Conservation (phyloP, 495 filamentous ascomycete genomes). For the Elasticomyces elasticus region DNA sequence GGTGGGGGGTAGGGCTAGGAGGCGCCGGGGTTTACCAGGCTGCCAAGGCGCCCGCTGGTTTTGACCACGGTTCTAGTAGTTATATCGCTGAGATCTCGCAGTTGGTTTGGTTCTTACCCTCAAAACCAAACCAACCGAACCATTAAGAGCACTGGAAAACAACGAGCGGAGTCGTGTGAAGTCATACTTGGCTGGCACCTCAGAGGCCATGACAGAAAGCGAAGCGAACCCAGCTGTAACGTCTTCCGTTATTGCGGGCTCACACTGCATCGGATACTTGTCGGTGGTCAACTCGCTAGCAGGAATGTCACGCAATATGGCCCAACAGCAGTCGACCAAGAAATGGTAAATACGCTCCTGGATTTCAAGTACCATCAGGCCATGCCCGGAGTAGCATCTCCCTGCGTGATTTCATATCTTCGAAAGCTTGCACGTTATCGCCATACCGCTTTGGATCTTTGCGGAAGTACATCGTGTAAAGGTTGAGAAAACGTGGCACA, state of each 20-base stretch:
- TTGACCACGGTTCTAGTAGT: too few relatives aligned
- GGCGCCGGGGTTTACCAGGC: too few relatives aligned
- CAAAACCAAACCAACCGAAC: too few relatives aligned
- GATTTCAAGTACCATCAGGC: slow-evolving; percentile 37
- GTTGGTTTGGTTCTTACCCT: too few relatives aligned
- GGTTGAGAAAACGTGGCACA: slow-evolving; percentile 24
- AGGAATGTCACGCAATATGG: slow-evolving; percentile 39
- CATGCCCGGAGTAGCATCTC: background rate
- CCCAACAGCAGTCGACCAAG: slow-evolving; percentile 32
- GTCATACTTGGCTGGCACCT: too few relatives aligned
- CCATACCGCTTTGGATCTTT: slow-evolving; percentile 21
- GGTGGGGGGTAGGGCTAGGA: too few relatives aligned
- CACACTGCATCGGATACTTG: background rate
- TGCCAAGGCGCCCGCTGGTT: too few relatives aligned
- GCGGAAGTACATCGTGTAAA: slow-evolving; percentile 38
- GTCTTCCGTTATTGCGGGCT: background rate
- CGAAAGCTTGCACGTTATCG: background rate
- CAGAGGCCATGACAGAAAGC: background rate
- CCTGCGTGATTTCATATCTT: background rate
- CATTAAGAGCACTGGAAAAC: too few relatives aligned
- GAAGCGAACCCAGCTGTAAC: background rate
- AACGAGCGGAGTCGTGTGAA: too few relatives aligned
- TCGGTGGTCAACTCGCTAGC: background rate
- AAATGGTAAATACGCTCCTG: slow-evolving; percentile 38
- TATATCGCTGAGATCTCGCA: too few relatives aligned